A percentile compares a stretch with the other conserved stretches of the same genome.
Conservation (phyloP, 768 basidiomycete species). For the Lanmaoa rubissima region DNA sequence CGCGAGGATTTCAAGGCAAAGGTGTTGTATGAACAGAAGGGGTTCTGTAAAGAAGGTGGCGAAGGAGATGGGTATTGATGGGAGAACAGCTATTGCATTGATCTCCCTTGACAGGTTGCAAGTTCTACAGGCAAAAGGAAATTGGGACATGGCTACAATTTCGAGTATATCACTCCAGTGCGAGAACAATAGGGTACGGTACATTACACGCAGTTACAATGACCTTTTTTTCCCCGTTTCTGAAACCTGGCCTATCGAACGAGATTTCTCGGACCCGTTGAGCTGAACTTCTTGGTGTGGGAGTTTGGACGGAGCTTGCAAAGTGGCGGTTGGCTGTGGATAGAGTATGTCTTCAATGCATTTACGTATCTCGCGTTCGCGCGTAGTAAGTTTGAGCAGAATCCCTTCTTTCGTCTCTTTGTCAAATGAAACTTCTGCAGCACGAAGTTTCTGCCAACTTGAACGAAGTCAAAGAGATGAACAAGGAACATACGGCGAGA, state of each 20-base stretch:
- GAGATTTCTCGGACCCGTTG: conserved; percentile 46
- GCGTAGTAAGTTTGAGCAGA: conserved; percentile 62
- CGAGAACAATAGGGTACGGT: conserved; percentile 23
- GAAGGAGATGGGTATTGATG: conserved; percentile 91
- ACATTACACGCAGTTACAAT: conserved; percentile 29
- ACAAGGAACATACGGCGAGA: neutral
- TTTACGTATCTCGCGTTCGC: conserved; percentile 76
- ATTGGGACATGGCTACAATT: conserved; percentile 16
- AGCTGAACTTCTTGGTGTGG: conserved; percentile 36
- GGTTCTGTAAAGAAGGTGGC: conserved; percentile 93
- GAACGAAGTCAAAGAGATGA: conserved; percentile 8
- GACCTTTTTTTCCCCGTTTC: conserved; percentile 63
- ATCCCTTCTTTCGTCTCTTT: conserved; percentile 72
- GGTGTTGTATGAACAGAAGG: conserved; percentile 77
- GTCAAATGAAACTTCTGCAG: conserved; percentile 70
- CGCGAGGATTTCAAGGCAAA: conserved; percentile 84
- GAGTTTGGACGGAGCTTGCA: conserved; percentile 33
- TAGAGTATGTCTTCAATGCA: conserved; percentile 72
- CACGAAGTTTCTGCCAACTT: conserved; percentile 80
- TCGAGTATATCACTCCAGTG: conserved; percentile 13
- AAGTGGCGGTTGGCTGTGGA: conserved; percentile 40
- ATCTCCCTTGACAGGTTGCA: conserved; percentile 2
- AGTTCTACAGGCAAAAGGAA: conserved; percentile 2
- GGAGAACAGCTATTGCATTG: conserved; percentile 12
- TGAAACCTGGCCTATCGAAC: conserved; percentile 37